Conservation (phyloP, 345 rosid genomes). For the Odontarrhena argentea region DNA sequence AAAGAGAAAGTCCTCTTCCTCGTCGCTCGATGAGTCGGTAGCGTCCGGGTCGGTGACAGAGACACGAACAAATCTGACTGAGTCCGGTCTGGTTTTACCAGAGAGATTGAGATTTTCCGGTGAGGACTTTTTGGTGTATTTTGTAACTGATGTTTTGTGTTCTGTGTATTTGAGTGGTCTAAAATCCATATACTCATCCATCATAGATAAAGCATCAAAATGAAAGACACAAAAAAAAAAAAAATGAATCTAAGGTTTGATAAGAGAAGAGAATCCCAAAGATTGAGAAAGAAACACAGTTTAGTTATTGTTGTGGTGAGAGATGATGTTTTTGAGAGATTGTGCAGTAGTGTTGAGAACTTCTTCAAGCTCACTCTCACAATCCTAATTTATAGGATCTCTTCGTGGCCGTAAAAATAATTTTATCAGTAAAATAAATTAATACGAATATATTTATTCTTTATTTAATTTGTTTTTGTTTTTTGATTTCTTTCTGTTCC, state of each 20-base stretch:
- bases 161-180: conserved; percentile 70
- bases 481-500: conserved; percentile 21
- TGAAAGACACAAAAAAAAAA: neutral
- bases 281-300: conserved; percentile 7
- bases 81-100: conserved; percentile 13
- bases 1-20: conserved; percentile 49
- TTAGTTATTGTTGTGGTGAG: neutral
- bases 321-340: conserved; percentile 11
- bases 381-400: conserved; percentile 41
- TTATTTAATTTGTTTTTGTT: neutral
- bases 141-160: conserved; percentile 57
- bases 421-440: conserved; percentile 1
- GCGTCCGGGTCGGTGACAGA: conserved; percentile 73
- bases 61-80: conserved; percentile 54
- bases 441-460: neutral
- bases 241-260: conserved; percentile 24
- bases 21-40: conserved; percentile 93
- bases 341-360: conserved; percentile 19
- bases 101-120: conserved; percentile 35
- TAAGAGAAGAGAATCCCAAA: conserved; percentile 25
- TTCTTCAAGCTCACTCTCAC: conserved; percentile 27
- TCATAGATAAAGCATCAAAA: conserved; percentile 17
- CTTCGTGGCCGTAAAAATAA: conserved; percentile 16
- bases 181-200: conserved; percentile 38
- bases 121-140: conserved; percentile 43